Conservation (phyloP, 805 yeast species). For the Millerago galiae region DNA sequence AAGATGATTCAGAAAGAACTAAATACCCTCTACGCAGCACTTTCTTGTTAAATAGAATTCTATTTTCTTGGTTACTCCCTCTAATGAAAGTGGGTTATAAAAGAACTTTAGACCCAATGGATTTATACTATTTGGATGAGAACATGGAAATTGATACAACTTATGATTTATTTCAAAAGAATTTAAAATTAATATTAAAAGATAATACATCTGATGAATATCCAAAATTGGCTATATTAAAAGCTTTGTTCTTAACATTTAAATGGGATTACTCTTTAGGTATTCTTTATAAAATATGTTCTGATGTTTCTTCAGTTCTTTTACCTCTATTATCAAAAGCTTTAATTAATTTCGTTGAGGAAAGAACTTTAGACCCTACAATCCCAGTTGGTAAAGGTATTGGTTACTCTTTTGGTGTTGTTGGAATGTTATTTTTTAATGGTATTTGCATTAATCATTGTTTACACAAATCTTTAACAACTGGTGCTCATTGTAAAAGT, state of each 20-base stretch:
- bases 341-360: slow-evolving; percentile 48
- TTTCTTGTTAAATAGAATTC: slow-evolving; percentile 35
- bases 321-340: slow-evolving; percentile 51
- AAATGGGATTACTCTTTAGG: slow-evolving; percentile 36
- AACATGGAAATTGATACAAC: slow-evolving; percentile 37
- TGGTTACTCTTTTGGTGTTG: slow-evolving; percentile 54
- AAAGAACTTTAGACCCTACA: slow-evolving; percentile 32
- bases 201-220: slow-evolving; percentile 37
- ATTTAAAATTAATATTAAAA: slow-evolving; percentile 29
- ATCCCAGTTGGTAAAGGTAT: slow-evolving; percentile 41
- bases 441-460: slow-evolving; percentile 44
- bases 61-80: slow-evolving; percentile 68
- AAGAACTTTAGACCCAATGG: slow-evolving; percentile 61
- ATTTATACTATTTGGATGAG: slow-evolving; percentile 43
- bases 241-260: slow-evolving; percentile 45
- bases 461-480: slow-evolving; percentile 43
- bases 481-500: slow-evolving; percentile 64
- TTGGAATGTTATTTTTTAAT: slow-evolving; percentile 33
- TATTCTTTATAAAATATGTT: slow-evolving; percentile 34
- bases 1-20: slow-evolving; percentile 38
- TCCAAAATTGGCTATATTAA: slow-evolving; percentile 32
- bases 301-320: slow-evolving; percentile 43
- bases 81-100: slow-evolving; percentile 62
- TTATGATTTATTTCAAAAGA: slow-evolving; percentile 29
- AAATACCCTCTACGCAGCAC: slow-evolving; percentile 37